Evolutionary conservation across 257 asterid species (phyloP).

Genomic region (Lantana camara): DNA sequence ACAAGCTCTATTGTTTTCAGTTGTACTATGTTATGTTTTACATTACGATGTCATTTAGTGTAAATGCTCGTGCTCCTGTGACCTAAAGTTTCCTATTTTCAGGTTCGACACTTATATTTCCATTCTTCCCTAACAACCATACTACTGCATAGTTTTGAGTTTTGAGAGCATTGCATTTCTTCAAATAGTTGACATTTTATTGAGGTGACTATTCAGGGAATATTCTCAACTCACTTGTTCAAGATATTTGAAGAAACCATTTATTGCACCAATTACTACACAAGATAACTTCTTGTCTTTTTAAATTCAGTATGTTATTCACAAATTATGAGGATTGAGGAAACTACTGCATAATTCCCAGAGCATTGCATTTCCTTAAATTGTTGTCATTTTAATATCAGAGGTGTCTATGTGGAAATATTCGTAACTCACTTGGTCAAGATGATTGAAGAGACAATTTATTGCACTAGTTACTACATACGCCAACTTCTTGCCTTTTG

Average conservation of each 20-base stretch:
- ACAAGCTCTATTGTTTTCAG: background rate
- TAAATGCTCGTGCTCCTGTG: background rate
- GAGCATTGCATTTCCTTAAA: too few relatives aligned
- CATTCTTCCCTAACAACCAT: background rate
- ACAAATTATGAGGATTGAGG: background rate
- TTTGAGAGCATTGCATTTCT: background rate
- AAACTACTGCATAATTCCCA: too few relatives aligned
- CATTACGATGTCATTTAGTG: background rate
- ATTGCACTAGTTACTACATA: constrained; percentile 4
- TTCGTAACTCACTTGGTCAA: background rate
- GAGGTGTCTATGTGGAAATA: constrained; percentile 4
- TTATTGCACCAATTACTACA: constrained; percentile 3
- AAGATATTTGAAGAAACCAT: constrained; percentile 8
- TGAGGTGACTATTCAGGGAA: constrained; percentile 1
- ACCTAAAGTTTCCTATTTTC: background rate
- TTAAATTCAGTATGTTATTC: background rate
- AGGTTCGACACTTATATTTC: background rate
- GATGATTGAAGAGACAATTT: constrained; percentile 8
- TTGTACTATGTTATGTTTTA: background rate
- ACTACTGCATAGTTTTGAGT: background rate
- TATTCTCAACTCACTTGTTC: constrained; percentile 3
- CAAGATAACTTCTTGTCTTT: background rate
- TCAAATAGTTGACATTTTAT: background rate
- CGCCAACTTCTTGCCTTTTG: background rate
- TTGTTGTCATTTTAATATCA: background rate